phyloP scores from a whole-genome alignment of 75 land plant genomes.

The Cunninghamia lanceolata region DNA sequence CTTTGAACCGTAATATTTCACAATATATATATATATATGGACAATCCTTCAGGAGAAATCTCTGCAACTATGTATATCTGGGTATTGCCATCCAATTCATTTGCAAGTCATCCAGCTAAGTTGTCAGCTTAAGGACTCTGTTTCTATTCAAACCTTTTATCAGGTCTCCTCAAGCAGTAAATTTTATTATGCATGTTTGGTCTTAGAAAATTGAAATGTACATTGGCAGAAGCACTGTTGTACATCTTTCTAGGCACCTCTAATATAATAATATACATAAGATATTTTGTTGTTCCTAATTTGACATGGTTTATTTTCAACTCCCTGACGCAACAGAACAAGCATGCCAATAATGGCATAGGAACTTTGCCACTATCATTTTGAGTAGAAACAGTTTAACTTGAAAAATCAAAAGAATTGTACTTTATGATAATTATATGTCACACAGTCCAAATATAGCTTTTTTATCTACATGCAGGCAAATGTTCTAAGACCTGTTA shows the following conservation, averaged over 20 bases:
- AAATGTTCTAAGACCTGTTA: neutral
- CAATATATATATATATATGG: neutral
- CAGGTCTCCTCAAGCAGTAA: neutral
- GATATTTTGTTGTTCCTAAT: neutral
- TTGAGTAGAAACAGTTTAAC: neutral
- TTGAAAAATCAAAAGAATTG: neutral
- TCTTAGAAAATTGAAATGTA: neutral
- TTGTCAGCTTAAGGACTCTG: no score
- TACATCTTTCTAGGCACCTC: neutral
- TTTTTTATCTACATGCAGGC: neutral
- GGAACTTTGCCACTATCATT: neutral
- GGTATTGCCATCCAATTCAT: no score
- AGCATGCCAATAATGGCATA: neutral
- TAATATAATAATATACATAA: neutral
- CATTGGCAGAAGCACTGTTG: neutral
- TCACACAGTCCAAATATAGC: neutral
- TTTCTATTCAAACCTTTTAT: no score
- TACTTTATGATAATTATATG: neutral
- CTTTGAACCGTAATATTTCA: neutral
- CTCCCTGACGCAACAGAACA: neutral
- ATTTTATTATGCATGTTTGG: neutral
- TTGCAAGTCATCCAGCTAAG: neutral
- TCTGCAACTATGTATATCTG: no score
- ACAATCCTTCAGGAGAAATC: no score
- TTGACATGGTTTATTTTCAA: neutral